phyloP scores from a whole-genome alignment of 73 alveolate species.

The Paramecium sonneborni region DNA sequence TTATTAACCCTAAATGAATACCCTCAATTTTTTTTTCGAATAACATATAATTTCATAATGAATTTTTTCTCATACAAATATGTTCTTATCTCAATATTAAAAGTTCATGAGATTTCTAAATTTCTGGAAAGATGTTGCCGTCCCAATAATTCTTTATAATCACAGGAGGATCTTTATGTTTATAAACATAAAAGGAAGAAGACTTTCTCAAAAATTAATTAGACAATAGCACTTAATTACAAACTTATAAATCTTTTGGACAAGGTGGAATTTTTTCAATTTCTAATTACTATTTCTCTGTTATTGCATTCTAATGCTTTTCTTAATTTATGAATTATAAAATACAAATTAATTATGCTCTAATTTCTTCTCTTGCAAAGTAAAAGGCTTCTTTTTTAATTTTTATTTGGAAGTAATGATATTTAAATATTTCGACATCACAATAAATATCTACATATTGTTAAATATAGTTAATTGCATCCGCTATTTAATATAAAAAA shows the following conservation, averaged over 20 bases:
- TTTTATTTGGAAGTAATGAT: neutral
- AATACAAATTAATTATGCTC: neutral
- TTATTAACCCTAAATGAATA: too few relatives aligned
- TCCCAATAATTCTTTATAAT: neutral
- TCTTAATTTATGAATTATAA: neutral
- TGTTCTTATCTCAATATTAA: neutral
- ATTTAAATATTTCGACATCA: slow-evolving; percentile 33
- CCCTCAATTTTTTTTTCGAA: too few relatives aligned
- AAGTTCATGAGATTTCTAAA: neutral
- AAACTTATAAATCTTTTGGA: neutral
- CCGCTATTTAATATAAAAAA: neutral
- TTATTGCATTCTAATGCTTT: neutral
- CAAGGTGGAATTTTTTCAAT: neutral
- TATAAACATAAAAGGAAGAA: neutral
- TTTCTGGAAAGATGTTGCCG: neutral
- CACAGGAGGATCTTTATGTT: neutral
- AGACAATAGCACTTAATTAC: neutral
- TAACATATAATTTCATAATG: too few relatives aligned
- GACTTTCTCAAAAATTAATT: neutral
- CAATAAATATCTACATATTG: neutral
- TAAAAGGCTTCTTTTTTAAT: neutral
- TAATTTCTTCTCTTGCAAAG: slow-evolving; percentile 34
- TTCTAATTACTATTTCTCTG: neutral
- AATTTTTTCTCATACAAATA: neutral
- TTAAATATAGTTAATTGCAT: neutral